Base-by-base conservation (phyloP, 75 land plant genomes). In the Picea glauca region DNA sequence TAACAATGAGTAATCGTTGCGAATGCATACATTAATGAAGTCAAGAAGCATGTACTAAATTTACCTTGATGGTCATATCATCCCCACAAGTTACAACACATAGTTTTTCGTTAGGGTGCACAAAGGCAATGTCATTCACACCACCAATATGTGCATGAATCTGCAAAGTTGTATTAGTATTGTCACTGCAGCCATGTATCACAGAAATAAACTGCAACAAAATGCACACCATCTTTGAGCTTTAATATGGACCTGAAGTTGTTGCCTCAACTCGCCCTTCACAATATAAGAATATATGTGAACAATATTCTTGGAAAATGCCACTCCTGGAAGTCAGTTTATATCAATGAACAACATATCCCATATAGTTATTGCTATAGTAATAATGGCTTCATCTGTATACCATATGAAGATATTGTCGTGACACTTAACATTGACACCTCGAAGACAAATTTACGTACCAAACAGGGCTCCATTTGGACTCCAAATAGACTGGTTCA, bases 241-340 rank as follows among this genome's bases (percentile, higher is more conserved):
- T 56, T 46, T 13, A 21, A 59, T 23, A 77, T 32, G 73, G 65
- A 93, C 96, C 94, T 93, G 92, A 13, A 82, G 78, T 73, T 85
- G 96, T 21, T 87, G 83, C 78, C 87, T 75, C 30, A 85, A 32
- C 7, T 93, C 91, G 65, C 73, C 81, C 20, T 80, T 80, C 58
- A 86, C 85, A 79, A 80, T 76, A 73, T 86, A 94, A 33, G 83
- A 77, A 72, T 92, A 94, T 75, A 92, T 72, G 54, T 50, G 54
- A 8, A 50, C 54, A 50, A 50, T 50, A 50, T 50, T 8, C 54
- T 50, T 50, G 54, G 54, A 50, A 50, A 50, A 50, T 7, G 11
- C 54, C 54, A 50, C 54, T 50, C 54, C 12, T 50, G 11, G 11
- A 50, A 50, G 11, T 50, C 1, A 50, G 54, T 0, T 8, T 50